Evolutionary conservation across 2,329 filamentous ascomycete genomes (phyloP).

Genomic region (Apiospora pterosperma): DNA sequence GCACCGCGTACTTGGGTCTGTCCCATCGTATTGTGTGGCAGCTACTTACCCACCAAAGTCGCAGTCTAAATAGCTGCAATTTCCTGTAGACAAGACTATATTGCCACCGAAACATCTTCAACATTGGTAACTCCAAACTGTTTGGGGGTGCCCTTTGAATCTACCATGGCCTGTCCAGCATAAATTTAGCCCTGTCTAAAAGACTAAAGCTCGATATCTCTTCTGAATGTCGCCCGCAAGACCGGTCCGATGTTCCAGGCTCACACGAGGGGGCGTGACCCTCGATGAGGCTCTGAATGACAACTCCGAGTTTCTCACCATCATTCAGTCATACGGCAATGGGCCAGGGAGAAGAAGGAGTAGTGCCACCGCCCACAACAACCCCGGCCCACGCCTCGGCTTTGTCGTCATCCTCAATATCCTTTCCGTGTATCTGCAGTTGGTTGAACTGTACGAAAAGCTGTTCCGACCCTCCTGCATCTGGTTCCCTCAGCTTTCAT

Average conservation of each 20-base stretch:
- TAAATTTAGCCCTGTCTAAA: background rate
- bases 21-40: too few species aligned
- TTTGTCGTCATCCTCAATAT: background rate
- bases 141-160: too few species aligned
- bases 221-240: background rate
- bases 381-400: background rate
- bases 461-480: background rate
- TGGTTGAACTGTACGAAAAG: background rate
- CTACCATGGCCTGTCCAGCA: background rate
- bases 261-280: background rate
- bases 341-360: background rate
- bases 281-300: background rate
- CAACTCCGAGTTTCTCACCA: background rate
- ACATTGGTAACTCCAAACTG: too few species aligned
- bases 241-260: background rate
- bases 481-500: background rate
- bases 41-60: too few species aligned
- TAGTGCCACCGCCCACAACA: background rate
- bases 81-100: too few species aligned
- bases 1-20: too few species aligned
- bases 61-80: too few species aligned
- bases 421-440: background rate
- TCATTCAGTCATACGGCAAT: background rate
- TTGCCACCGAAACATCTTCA: too few species aligned
- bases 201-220: background rate